phyloP scores from a whole-genome alignment of 176 grass and related monocot species.

The Oropetium thomaeum region DNA sequence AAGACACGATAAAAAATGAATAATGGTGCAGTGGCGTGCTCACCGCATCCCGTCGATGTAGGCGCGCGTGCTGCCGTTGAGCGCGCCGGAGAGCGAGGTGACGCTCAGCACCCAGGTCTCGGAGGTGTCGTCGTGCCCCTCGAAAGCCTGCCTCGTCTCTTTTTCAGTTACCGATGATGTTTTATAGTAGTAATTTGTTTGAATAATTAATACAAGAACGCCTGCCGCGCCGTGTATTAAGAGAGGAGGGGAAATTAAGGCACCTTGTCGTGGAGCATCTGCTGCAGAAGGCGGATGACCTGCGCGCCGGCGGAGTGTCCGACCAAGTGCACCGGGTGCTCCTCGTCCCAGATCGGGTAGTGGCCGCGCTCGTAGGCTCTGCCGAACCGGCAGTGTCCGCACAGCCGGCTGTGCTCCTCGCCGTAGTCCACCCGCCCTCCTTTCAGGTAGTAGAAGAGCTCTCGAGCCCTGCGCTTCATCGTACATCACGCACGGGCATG shows the following conservation, averaged over 20 bases:
- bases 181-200: no score
- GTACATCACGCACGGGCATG: no score
- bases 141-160: slow-evolving; percentile 42
- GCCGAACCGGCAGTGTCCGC: slow-evolving; percentile 58
- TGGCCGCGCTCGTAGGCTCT: slow-evolving; percentile 55
- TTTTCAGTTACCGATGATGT: not conserved
- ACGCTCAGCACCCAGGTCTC: slow-evolving; percentile 76
- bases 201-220: no score
- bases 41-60: slow-evolving; percentile 71
- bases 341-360: slow-evolving; percentile 66
- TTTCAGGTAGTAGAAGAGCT: slow-evolving; percentile 89
- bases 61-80: slow-evolving; percentile 70
- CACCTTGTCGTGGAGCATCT: slow-evolving; percentile 87
- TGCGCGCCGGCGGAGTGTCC: slow-evolving; percentile 85
- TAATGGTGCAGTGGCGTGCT: no score
- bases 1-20: no score
- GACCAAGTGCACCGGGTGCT: slow-evolving; percentile 71
- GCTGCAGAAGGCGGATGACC: slow-evolving; percentile 73
- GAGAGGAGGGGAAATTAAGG: not conserved
- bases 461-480: slow-evolving; percentile 43
- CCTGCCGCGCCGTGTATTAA: no score
- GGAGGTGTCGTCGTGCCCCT: slow-evolving; percentile 43
- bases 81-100: slow-evolving; percentile 74
- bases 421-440: slow-evolving; percentile 85
- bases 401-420: slow-evolving; percentile 59